Evolutionary conservation across 805 yeast species (phyloP).

Genomic region (Diddensiella santjacobensis): DNA sequence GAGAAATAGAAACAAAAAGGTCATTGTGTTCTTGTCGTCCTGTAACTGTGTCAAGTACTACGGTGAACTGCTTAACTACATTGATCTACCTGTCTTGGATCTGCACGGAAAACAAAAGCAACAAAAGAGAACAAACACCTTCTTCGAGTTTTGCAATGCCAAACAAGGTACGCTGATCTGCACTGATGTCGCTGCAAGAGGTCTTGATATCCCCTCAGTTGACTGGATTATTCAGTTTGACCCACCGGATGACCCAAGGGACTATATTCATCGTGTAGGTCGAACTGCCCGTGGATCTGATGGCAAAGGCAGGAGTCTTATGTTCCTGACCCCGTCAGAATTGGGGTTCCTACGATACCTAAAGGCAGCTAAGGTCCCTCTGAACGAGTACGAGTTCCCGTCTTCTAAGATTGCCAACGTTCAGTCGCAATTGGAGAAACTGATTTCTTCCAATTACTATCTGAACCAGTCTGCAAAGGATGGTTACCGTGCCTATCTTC

Average conservation of each 20-base stretch:
- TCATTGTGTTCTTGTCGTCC: conserved; percentile 91
- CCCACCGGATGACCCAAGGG: conserved; percentile 99
- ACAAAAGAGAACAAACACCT: conserved; percentile 96
- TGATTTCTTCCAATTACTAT: conserved; percentile 89
- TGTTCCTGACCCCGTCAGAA: conserved; percentile 93
- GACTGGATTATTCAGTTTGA: conserved; percentile 99
- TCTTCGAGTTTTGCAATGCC: conserved; percentile 97
- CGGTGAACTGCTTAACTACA: conserved; percentile 90
- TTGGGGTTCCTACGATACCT: conserved; percentile 91
- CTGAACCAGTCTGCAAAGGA: conserved; percentile 93
- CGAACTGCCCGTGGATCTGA: conserved; percentile 89
- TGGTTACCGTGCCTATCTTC: conserved; percentile 94
- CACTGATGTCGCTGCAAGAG: conserved; percentile 99
- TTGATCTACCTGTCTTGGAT: conserved; percentile 94
- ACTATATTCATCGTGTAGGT: conserved; percentile 97
- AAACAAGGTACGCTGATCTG: conserved; percentile 89
- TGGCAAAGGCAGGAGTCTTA: conserved; percentile 89
- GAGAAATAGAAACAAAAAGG: conserved; percentile 79
- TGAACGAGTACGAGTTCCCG: conserved; percentile 97
- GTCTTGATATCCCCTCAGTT: conserved; percentile 95
- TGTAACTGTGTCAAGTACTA: conserved; percentile 97
- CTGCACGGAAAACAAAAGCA: conserved; percentile 98
- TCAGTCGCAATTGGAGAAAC: conserved; percentile 86
- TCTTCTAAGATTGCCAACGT: conserved; percentile 91
- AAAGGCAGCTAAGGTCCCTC: conserved; percentile 95